These are phyloP conservation scores for Bonia amplexicaulis DNA, from an alignment of 176 grass and related monocot genomes.

Conservation along the genomic window DNA sequence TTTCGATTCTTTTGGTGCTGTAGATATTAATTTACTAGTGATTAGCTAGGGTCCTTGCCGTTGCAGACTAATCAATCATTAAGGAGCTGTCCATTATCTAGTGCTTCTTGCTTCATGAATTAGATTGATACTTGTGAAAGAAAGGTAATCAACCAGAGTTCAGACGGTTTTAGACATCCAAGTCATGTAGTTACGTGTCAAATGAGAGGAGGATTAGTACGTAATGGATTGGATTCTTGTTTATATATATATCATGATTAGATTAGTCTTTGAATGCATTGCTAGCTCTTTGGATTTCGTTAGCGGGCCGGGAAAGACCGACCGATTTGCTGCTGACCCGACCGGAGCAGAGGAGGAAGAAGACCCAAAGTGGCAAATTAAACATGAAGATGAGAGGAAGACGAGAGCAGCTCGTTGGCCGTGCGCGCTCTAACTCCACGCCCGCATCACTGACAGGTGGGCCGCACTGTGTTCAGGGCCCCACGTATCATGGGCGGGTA, in stretches of 20 bases:
- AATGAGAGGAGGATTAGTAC: too few relatives aligned
- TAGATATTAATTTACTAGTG: background rate
- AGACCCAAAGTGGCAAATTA: too few relatives aligned
- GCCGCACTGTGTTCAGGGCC: fast-evolving
- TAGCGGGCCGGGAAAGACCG: too few relatives aligned
- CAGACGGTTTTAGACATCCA: slow-evolving; percentile 11
- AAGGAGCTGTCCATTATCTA: background rate
- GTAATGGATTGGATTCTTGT: background rate
- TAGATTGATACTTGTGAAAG: background rate
- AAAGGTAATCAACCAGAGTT: background rate
- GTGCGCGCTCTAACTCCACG: too few relatives aligned
- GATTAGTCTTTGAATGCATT: background rate
- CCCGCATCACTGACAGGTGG: background rate
- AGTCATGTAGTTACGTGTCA: background rate
- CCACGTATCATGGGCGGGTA: fast-evolving
- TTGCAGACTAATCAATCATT: background rate
- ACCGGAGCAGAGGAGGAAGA: too few relatives aligned
- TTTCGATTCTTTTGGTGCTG: background rate
- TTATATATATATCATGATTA: too few relatives aligned
- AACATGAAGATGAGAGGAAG: too few relatives aligned
- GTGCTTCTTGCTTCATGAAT: background rate
- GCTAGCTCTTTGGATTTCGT: background rate
- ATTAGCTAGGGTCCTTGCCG: background rate
- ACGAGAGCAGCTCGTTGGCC: too few relatives aligned
- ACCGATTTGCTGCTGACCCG: too few relatives aligned